Conservation (phyloP, 108 stramenopile genomes). For the Cyclotella choctawhatcheeana region DNA sequence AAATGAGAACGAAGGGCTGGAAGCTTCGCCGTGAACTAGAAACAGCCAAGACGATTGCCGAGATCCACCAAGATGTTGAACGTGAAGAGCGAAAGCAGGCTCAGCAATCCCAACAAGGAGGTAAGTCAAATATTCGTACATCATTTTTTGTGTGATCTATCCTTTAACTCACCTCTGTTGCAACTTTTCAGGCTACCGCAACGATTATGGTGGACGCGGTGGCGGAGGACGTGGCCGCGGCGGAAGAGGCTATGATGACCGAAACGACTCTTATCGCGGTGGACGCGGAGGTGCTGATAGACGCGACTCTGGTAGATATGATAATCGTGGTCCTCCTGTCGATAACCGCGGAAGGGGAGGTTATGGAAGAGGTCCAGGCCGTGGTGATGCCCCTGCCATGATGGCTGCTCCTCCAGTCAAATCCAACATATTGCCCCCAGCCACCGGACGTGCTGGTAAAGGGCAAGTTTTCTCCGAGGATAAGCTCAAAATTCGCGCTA, state of each 20-base stretch:
- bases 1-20: conserved; percentile 90
- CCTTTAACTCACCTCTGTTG: conserved; percentile 16
- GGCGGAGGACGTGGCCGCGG: conserved; percentile 26
- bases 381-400: conserved; percentile 29
- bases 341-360: not conserved
- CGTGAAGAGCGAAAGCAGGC: conserved; percentile 72
- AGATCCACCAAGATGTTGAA: conserved; percentile 88
- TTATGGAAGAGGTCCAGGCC: conserved; percentile 1
- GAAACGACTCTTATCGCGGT: not conserved
- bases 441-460: conserved; percentile 10
- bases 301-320: conserved; percentile 22
- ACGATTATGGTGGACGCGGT: conserved; percentile 29
- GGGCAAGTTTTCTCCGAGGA: conserved; percentile 53
- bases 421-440: conserved; percentile 54
- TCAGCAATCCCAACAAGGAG: conserved; percentile 64
- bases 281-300: conserved; percentile 2
- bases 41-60: conserved; percentile 93
- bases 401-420: conserved; percentile 58
- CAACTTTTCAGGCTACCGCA: conserved; percentile 18
- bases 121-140: conserved; percentile 15
- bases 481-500: conserved; percentile 65
- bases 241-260: conserved; percentile 15
- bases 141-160: conserved; percentile 22
- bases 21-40: conserved; percentile 88
- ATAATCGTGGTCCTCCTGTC: conserved; percentile 10